Conservation (phyloP, 106 monocot genomes). For the Iris macrosiphon region DNA sequence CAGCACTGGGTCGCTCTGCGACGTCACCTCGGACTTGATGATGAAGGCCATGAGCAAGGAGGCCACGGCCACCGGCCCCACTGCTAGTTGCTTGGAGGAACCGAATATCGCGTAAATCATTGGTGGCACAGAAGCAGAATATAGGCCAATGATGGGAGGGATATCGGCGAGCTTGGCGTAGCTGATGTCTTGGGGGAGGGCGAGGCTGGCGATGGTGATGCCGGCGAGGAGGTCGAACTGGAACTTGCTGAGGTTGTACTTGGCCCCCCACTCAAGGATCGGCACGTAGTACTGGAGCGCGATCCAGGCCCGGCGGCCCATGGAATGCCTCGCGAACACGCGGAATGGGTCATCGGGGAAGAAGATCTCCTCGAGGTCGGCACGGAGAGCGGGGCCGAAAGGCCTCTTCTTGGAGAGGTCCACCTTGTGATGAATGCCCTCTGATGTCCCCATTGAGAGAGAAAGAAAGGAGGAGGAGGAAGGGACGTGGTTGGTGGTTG, state of each 20-base stretch:
- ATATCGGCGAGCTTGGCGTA: constrained; percentile 74
- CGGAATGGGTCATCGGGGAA: constrained; percentile 71
- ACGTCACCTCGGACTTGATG: constrained; percentile 24
- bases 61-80: constrained; percentile 65
- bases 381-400: constrained; percentile 12
- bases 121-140: constrained; percentile 85
- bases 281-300: constrained; percentile 44
- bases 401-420: constrained; percentile 19
- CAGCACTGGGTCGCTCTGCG: constrained; percentile 26
- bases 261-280: constrained; percentile 52
- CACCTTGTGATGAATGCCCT: constrained; percentile 35
- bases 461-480: too few relatives aligned
- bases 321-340: constrained; percentile 11
- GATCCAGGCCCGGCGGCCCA: constrained; percentile 2
- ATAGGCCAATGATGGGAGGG: constrained; percentile 78
- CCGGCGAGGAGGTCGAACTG: constrained; percentile 61
- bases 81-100: constrained; percentile 72
- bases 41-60: constrained; percentile 59
- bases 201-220: constrained; percentile 70
- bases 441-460: too few relatives aligned
- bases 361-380: constrained; percentile 47
- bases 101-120: constrained; percentile 77
- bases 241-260: constrained; percentile 34
- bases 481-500: too few relatives aligned
- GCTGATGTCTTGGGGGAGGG: constrained; percentile 87